These are phyloP conservation scores for Coprinopsis strossmayeri DNA, from an alignment of 768 basidiomycete genomes.

Conservation along the genomic window DNA sequence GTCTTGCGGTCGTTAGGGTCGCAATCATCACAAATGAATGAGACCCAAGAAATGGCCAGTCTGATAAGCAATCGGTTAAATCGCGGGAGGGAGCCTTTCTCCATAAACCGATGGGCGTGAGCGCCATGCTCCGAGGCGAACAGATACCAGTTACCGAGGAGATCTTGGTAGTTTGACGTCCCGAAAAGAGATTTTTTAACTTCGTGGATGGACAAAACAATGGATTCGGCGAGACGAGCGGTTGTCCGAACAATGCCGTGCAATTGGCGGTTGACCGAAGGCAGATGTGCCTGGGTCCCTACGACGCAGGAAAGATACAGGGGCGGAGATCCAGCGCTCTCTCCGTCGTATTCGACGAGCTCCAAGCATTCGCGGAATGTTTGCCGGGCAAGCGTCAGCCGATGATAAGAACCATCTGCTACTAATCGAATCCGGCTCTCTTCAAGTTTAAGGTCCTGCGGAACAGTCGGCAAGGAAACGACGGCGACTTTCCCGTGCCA, in stretches of 20 bases:
- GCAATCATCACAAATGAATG: constrained; percentile 98
- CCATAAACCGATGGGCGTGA: constrained; percentile 86
- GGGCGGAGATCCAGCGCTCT: constrained; percentile 29
- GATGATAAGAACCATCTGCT: constrained; percentile 80
- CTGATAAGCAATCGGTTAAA: constrained; percentile 83
- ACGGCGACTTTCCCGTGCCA: constrained; percentile 90
- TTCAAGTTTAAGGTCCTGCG: constrained; percentile 76
- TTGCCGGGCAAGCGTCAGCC: constrained; percentile 71
- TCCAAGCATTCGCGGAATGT: constrained; percentile 63
- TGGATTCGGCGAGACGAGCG: constrained; percentile 85
- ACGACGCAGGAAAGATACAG: constrained; percentile 47
- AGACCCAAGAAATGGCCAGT: constrained; percentile 95
- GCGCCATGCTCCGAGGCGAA: constrained; percentile 97
- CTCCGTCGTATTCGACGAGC: constrained; percentile 60
- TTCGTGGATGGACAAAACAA: constrained; percentile 86
- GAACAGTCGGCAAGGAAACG: constrained; percentile 65
- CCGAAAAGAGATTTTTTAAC: constrained; percentile 64
- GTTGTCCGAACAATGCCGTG: constrained; percentile 87
- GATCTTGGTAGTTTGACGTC: constrained; percentile 67
- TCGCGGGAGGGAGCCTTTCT: constrained; percentile 56
- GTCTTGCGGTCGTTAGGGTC: constrained; percentile 93
- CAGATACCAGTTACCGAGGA: constrained; percentile 89
- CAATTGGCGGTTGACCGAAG: constrained; percentile 82
- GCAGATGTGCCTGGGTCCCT: constrained; percentile 88
- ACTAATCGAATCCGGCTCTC: constrained; percentile 89